Evolutionary conservation across 2,329 filamentous ascomycete genomes (phyloP), one percentile per base, ranked within the genome.

Genomic region (Ophiostoma montium): DNA sequence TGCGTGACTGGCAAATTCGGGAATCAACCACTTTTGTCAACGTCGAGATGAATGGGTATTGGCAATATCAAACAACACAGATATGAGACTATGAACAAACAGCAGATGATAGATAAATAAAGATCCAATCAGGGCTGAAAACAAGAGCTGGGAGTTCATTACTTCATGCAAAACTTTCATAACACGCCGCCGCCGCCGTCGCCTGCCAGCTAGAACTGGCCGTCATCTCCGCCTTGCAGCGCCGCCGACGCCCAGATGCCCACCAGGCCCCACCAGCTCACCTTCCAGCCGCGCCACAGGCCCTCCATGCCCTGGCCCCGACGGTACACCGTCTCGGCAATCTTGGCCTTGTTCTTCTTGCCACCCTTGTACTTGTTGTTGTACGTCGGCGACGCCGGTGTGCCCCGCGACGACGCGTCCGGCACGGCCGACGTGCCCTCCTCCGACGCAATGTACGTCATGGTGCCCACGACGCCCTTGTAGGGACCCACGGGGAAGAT

Each of bases 391-490:
- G 63, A 57, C 46, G 67, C 58, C 35, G 33, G 27, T 18, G 12
- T 9, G 12, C 10, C 27, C 8, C 18, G 38, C 23, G 32, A 13
- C 8, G 10, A 11, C 5, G 11, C 9, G 7, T 13, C 9, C 15
- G 19, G 5, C 2, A 71, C 63, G 56, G 72, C 65, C 9, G 77
- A 69, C 52, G 70, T 71, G 8, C 92, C 92, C 63, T 98, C 92
- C 58, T 94, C 85, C 33, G 82, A 75, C 1, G 85, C 74, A 53
- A 98, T 92, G 52, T 78, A 77, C 71, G 87, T 90, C 76, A 95
- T 89, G 2, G 90, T 95, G 3, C 87, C 86, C n/a, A 92, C 63
- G 1, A 95, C 73, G n/a, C 92, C 92, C 32, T 78, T 72, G 63
- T 95, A 98, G 4, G 77, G 77, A 2, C 88, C 89, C 0, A 86